These are phyloP conservation scores for Heliamphora ciliata DNA, from an alignment of 179 eudicot genomes.

Conservation along the genomic window DNA sequence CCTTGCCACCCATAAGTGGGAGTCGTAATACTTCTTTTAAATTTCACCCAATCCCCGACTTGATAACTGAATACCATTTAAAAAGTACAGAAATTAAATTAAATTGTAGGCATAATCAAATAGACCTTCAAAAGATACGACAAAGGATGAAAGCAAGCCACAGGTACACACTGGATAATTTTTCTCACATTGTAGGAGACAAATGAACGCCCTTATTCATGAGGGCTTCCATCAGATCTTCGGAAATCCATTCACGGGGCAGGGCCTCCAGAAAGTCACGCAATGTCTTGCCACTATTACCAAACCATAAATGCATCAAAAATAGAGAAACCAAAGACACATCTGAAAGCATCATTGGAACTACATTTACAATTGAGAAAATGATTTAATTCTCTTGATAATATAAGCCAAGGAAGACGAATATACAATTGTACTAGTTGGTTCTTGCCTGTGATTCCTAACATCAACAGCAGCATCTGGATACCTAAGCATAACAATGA, in stretches of 20 bases:
- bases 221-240: slow-evolving; percentile 93
- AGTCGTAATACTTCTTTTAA: slow-evolving; percentile 53
- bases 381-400: neutral
- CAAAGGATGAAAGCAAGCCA: slow-evolving; percentile 3
- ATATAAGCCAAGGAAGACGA: slow-evolving; percentile 3
- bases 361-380: neutral
- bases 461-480: slow-evolving; percentile 79
- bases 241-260: slow-evolving; percentile 98
- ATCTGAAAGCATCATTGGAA: neutral
- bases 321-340: neutral
- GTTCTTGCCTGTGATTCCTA: slow-evolving; percentile 82
- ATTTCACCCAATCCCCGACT: slow-evolving; percentile 94
- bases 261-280: slow-evolving; percentile 87
- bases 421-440: neutral
- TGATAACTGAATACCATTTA: slow-evolving; percentile 50
- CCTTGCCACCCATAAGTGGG: slow-evolving; percentile 97
- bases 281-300: slow-evolving; percentile 80
- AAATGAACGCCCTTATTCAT: slow-evolving; percentile 65
- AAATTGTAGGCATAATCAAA: slow-evolving; percentile 11
- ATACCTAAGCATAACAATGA: slow-evolving; percentile 74
- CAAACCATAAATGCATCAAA: slow-evolving; percentile 14
- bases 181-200: slow-evolving; percentile 83
- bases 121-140: neutral
- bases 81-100: slow-evolving; percentile 3
- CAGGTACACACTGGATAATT: neutral